A percentile compares a stretch with the other conserved stretches of the same genome.
Conservation (phyloP, 2,329 filamentous ascomycete genomes). For the Aaosphaeria pasadenensis region DNA sequence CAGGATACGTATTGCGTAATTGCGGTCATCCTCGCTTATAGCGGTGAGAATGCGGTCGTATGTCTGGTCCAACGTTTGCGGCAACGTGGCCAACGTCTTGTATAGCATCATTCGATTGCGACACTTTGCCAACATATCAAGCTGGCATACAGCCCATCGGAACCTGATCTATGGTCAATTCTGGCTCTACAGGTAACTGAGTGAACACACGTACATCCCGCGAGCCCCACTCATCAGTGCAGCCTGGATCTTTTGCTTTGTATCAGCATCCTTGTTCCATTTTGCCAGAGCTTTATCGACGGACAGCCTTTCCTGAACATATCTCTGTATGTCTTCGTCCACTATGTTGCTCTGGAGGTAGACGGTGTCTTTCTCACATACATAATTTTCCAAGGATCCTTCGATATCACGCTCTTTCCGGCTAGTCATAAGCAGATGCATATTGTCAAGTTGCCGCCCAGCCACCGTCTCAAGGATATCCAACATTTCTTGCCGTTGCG, state of each 20-base stretch:
- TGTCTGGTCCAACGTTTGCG: conserved; percentile 22
- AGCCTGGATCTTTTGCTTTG: conserved; percentile 24
- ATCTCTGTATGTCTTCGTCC: conserved; percentile 25
- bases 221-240: conserved; percentile 25
- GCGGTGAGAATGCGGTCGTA: conserved; percentile 23
- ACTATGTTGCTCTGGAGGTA: conserved; percentile 21
- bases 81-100: conserved; percentile 16
- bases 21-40: conserved; percentile 12
- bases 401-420: conserved; percentile 28
- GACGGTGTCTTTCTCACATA: conserved; percentile 11
- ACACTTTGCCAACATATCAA: conserved; percentile 18
- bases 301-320: conserved; percentile 32
- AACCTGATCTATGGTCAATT: conserved; percentile 18
- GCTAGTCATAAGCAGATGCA: conserved; percentile 27
- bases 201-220: conserved; percentile 21
- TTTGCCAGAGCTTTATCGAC: conserved; percentile 20
- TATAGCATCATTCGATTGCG: conserved; percentile 14
- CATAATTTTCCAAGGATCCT: conserved; percentile 9
- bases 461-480: conserved; percentile 14
- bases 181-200: not conserved
- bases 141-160: conserved; percentile 22
- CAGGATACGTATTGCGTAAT: conserved; percentile 19
- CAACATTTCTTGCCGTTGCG: conserved; percentile 18
- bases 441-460: conserved; percentile 16
- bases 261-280: conserved; percentile 19